phyloP scores from a whole-genome alignment of 148 eudicot species.

The Nepenthes gracilis region DNA sequence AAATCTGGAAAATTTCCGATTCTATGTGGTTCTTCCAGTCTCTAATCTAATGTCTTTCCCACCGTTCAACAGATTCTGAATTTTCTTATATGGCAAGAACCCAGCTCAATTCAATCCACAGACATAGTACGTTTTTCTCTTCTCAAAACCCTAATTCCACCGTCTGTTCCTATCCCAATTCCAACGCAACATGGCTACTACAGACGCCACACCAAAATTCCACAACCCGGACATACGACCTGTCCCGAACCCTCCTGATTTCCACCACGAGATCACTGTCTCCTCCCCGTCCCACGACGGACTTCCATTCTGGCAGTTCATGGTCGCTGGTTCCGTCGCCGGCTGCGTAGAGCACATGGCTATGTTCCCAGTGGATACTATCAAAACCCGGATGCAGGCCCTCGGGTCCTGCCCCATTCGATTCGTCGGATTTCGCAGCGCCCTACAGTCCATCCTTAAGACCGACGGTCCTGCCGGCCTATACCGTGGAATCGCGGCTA shows the following conservation, averaged over 20 bases:
- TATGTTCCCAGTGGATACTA: constrained; percentile 50
- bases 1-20: no score
- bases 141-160: background rate
- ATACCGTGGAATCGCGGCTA: constrained; percentile 81
- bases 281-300: constrained; percentile 20
- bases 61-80: no score
- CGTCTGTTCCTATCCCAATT: background rate
- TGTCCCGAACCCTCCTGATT: constrained; percentile 10
- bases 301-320: constrained; percentile 38
- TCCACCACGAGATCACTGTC: constrained; percentile 2
- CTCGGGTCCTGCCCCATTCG: constrained; percentile 74
- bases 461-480: constrained; percentile 57
- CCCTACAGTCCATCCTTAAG: constrained; percentile 39
- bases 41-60: no score
- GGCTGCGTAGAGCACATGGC: constrained; percentile 43
- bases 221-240: constrained; percentile 42
- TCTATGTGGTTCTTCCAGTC: no score
- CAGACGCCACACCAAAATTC: constrained; percentile 43
- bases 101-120: background rate
- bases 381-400: constrained; percentile 48
- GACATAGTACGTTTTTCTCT: background rate
- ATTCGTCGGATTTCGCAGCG: constrained; percentile 30
- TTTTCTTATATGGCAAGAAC: background rate
- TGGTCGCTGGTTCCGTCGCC: constrained; percentile 41
- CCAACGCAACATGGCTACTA: constrained; percentile 16